Evolutionary conservation across 345 rosid species (phyloP).

Genomic region (Schrenkiella parvula): DNA sequence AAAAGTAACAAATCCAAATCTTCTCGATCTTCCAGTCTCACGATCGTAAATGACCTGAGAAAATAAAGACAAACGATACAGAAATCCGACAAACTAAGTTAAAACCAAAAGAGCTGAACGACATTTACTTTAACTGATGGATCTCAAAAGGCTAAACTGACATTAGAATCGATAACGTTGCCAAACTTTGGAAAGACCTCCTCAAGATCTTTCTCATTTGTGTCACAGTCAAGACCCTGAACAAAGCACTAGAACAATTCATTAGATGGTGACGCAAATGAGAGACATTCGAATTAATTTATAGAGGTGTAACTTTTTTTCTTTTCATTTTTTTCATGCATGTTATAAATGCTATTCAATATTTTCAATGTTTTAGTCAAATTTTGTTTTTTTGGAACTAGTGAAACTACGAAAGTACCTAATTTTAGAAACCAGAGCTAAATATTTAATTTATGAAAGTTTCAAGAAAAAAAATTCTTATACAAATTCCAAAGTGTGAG

Average conservation of each 20-base stretch:
- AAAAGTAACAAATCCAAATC: background rate
- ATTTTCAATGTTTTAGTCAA: no score
- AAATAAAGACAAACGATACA: background rate
- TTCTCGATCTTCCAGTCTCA: background rate
- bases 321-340: background rate
- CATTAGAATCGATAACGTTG: slow-evolving; percentile 64
- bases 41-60: background rate
- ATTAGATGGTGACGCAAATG: slow-evolving; percentile 37
- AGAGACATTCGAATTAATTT: background rate
- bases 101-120: background rate
- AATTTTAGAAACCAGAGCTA: no score
- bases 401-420: no score
- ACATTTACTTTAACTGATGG: slow-evolving; percentile 33
- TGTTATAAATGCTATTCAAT: background rate
- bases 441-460: no score
- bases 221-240: slow-evolving; percentile 67
- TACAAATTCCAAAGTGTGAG: no score
- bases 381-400: no score
- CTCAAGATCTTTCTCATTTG: slow-evolving; percentile 43
- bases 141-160: background rate
- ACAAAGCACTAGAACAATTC: slow-evolving; percentile 59
- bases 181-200: slow-evolving; percentile 53
- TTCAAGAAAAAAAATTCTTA: no score
- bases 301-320: background rate
- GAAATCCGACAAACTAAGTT: background rate